These are phyloP conservation scores for Yamadazyma mexicana DNA, from an alignment of 1,139 yeast species.

Conservation along the genomic window DNA sequence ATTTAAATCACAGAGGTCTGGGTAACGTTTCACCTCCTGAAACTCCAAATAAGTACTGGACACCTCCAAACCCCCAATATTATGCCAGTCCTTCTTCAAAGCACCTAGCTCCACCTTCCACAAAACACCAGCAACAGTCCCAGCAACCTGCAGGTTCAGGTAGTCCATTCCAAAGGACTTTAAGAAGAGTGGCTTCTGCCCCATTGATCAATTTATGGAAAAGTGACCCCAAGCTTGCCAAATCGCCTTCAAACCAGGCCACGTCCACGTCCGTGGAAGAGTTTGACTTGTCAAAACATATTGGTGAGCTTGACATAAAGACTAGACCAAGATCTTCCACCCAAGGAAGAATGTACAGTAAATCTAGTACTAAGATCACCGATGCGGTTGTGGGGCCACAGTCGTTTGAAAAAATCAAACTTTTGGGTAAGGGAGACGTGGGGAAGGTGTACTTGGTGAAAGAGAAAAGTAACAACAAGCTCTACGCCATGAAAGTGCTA, in stretches of 20 bases:
- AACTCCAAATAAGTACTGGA: slow-evolving; percentile 5
- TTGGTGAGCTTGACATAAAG: slow-evolving; percentile 50
- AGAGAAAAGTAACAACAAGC: slow-evolving; percentile 69
- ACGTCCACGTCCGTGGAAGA: slow-evolving; percentile 7
- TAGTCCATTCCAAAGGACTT: slow-evolving; percentile 50
- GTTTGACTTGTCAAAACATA: slow-evolving; percentile 51
- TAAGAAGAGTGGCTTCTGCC: slow-evolving; percentile 80
- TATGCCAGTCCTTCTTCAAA: background rate
- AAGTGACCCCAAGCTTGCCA: slow-evolving; percentile 22
- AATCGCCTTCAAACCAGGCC: slow-evolving; percentile 6
- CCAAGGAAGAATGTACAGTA: slow-evolving; percentile 67
- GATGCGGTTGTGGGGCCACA: slow-evolving; percentile 82
- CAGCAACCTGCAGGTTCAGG: slow-evolving; percentile 6
- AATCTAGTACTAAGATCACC: slow-evolving; percentile 68
- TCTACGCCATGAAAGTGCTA: slow-evolving; percentile 91
- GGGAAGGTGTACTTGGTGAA: slow-evolving; percentile 93
- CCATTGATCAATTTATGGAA: slow-evolving; percentile 50
- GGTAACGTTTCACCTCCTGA: slow-evolving; percentile 21
- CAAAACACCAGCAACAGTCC: background rate
- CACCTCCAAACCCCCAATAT: slow-evolving; percentile 2
- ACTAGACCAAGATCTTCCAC: slow-evolving; percentile 50
- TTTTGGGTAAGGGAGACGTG: slow-evolving; percentile 95
- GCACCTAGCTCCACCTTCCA: slow-evolving; percentile 15
- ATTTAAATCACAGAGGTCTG: too few relatives aligned
- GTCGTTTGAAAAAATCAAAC: slow-evolving; percentile 83